Evolutionary conservation across 306 rosid genomes (phyloP).

Genomic region (Cercis canadensis): DNA sequence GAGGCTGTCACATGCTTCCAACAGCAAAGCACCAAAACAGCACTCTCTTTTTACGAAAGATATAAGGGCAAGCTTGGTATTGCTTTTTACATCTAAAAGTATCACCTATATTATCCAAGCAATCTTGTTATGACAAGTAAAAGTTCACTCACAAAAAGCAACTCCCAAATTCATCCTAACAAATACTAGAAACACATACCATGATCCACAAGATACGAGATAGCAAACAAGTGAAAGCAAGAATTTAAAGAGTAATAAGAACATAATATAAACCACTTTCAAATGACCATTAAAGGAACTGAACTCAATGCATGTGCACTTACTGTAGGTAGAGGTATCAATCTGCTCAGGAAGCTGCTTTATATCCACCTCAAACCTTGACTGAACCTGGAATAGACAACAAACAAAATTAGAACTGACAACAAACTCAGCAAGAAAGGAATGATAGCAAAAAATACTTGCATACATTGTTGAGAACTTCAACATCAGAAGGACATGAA

Average conservation of each 20-base stretch:
- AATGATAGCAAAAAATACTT: not conserved
- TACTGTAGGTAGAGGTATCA: conserved; percentile 95
- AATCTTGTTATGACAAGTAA: not conserved
- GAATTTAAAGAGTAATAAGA: not conserved
- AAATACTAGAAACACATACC: not conserved
- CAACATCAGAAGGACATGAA: conserved; percentile 72
- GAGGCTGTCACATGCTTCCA: too few relatives aligned
- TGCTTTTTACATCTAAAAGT: not conserved
- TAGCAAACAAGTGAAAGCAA: not conserved
- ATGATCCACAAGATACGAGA: not conserved
- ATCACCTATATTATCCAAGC: too few relatives aligned
- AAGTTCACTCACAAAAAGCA: not conserved
- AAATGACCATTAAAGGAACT: conserved; percentile 5
- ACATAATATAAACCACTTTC: not conserved
- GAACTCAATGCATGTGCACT: conserved; percentile 37
- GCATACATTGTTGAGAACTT: conserved; percentile 73
- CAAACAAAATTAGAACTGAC: conserved; percentile 20
- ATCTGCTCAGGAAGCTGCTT: conserved; percentile 99
- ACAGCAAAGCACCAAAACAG: too few relatives aligned
- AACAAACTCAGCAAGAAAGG: not conserved
- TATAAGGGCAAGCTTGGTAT: not conserved
- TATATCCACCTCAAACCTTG: conserved; percentile 98
- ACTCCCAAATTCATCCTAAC: not conserved
- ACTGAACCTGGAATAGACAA: conserved; percentile 72
- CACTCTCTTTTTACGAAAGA: too few relatives aligned